Conservation (phyloP, 208 protist genomes). For the Wallacemonas rigidus region DNA sequence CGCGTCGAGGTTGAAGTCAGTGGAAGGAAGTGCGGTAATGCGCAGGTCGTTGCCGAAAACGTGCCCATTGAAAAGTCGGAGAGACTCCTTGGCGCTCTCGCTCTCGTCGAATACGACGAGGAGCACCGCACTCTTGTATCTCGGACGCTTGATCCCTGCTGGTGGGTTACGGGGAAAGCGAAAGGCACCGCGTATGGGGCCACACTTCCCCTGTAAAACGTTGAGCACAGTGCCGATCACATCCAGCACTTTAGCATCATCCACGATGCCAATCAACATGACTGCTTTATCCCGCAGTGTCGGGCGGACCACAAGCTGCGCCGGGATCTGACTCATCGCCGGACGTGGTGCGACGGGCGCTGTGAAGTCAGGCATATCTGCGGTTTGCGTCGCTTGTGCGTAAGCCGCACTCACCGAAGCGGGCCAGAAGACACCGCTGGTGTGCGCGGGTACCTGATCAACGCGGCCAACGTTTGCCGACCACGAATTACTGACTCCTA, state of each 20-base stretch:
- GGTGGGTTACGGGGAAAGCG: slow-evolving; percentile 23
- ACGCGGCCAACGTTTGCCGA: not conserved
- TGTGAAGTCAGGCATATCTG: not conserved
- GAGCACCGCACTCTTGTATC: slow-evolving; percentile 19
- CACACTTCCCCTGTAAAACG: slow-evolving; percentile 10
- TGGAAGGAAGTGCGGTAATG: slow-evolving; percentile 5
- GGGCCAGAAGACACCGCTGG: slow-evolving; percentile 7
- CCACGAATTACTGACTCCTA: too few species aligned
- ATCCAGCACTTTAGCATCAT: not conserved
- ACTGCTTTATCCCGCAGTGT: slow-evolving; percentile 5
- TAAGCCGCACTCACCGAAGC: not conserved
- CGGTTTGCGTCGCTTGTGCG: not conserved
- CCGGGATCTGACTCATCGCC: not conserved
- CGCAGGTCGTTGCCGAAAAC: slow-evolving; percentile 6
- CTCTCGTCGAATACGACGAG: slow-evolving; percentile 11
- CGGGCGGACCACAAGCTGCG: slow-evolving; percentile 8
- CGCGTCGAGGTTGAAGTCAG: slow-evolving; percentile 10
- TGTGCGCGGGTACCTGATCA: not conserved
- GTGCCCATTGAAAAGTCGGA: slow-evolving; percentile 8
- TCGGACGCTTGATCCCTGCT: slow-evolving; percentile 10
- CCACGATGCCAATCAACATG: slow-evolving; percentile 19
- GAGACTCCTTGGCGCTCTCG: slow-evolving; percentile 8
- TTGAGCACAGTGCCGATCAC: slow-evolving; percentile 16
- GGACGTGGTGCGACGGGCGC: slow-evolving; percentile 1
- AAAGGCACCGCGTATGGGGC: slow-evolving; percentile 15